These are phyloP conservation scores for Pyracantha coccinea DNA, from an alignment of 331 rosid genomes.

Conservation along the genomic window DNA sequence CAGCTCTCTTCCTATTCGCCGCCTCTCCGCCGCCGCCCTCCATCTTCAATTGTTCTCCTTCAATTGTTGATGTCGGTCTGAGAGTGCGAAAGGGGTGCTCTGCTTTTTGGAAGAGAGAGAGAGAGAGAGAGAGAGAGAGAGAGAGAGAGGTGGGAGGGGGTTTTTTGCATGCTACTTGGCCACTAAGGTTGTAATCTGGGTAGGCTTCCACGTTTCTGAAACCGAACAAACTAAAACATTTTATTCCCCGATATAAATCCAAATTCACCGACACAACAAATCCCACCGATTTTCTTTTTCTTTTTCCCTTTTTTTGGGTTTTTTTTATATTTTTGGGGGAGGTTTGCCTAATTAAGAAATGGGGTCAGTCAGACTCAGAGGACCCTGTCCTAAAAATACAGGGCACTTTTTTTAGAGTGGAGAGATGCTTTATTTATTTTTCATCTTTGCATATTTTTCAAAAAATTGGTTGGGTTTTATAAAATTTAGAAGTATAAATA, in stretches of 20 bases:
- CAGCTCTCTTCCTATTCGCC: slow-evolving; percentile 19
- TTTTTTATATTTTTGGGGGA: not conserved
- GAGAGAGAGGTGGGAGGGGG: not conserved
- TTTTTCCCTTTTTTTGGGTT: not conserved
- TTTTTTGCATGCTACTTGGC: slow-evolving; percentile 31
- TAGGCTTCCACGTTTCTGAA: slow-evolving; percentile 53
- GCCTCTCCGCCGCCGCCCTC: slow-evolving; percentile 12
- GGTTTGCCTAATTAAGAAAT: not conserved
- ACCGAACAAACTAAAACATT: slow-evolving; percentile 7
- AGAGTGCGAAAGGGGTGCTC: not conserved
- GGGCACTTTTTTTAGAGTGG: not conserved
- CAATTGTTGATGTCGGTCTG: not conserved
- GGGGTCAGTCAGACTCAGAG: not conserved
- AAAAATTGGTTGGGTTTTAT: not conserved
- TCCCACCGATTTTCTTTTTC: slow-evolving; percentile 7
- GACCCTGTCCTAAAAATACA: not conserved
- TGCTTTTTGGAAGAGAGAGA: slow-evolving; percentile 7
- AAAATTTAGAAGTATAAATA: not conserved
- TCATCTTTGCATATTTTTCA: not conserved
- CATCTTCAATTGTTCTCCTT: not conserved
- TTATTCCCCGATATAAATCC: slow-evolving; percentile 5
- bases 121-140: slow-evolving; percentile 2
- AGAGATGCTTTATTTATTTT: not conserved
- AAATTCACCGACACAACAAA: slow-evolving; percentile 71
- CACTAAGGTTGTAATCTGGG: slow-evolving; percentile 57